Conservation (phyloP, 345 rosid genomes). For the Populus pruinosa region DNA sequence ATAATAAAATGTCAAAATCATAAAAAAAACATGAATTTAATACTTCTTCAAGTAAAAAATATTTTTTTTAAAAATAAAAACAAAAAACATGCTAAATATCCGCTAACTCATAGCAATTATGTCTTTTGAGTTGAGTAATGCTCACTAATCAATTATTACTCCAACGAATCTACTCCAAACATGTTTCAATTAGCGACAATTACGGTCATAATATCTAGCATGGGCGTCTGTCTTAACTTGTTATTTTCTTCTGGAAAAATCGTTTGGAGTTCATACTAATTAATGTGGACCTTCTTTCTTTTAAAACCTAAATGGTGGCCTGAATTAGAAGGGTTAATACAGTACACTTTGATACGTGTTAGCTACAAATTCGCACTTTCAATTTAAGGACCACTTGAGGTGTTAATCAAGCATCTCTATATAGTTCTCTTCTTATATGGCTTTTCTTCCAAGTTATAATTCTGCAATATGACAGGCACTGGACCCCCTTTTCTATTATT, state of each 20-base stretch:
- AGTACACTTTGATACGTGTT: not conserved
- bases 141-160: no score
- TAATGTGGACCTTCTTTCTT: not conserved
- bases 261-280: not conserved
- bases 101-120: no score
- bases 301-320: not conserved
- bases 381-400: not conserved
- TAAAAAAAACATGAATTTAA: no score
- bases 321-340: not conserved
- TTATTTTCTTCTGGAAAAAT: not conserved
- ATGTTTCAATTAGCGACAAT: no score
- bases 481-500: not conserved
- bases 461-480: not conserved
- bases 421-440: constrained; percentile 1
- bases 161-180: no score
- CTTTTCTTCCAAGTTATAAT: not conserved
- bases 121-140: no score
- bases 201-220: no score
- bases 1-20: no score
- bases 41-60: no score
- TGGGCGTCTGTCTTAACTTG: not conserved
- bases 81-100: no score
- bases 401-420: no score
- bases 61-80: no score
- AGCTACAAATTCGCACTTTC: not conserved